These are phyloP conservation scores for Botrytis deweyae DNA, from an alignment of 2,329 filamentous ascomycete genomes.

Conservation along the genomic window DNA sequence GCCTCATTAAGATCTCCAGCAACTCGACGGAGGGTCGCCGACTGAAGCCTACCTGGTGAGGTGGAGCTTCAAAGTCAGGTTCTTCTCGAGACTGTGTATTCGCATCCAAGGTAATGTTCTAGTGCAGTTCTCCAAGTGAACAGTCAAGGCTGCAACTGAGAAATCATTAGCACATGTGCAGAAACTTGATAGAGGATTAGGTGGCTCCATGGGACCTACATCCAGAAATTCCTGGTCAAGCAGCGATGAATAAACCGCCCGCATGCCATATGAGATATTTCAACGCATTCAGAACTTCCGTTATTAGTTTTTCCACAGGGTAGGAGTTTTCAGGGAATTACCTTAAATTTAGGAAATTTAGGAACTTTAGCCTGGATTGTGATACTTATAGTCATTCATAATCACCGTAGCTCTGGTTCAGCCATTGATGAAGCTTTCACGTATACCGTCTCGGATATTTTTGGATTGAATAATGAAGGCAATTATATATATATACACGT, in stretches of 20 bases:
- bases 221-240: background rate
- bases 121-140: background rate
- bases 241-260: background rate
- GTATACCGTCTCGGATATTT: background rate
- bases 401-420: no score
- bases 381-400: background rate
- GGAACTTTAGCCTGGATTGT: background rate
- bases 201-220: background rate
- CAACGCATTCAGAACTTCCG: background rate
- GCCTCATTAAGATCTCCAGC: background rate
- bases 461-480: background rate
- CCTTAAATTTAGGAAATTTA: no score
- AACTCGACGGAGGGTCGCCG: no score
- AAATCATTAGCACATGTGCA: background rate
- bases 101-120: background rate
- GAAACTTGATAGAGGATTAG: background rate
- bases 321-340: background rate
- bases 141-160: background rate
- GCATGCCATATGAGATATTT: background rate
- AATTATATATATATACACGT: background rate
- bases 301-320: background rate
- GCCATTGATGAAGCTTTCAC: background rate
- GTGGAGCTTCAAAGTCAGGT: background rate
- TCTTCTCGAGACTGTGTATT: background rate
- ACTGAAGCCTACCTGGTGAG: background rate